Percentiles rank a stretch among this genome's conserved stretches.
Evolutionary conservation across 495 filamentous ascomycete species (phyloP).

Genomic region (Pseudevernia furfuracea): DNA sequence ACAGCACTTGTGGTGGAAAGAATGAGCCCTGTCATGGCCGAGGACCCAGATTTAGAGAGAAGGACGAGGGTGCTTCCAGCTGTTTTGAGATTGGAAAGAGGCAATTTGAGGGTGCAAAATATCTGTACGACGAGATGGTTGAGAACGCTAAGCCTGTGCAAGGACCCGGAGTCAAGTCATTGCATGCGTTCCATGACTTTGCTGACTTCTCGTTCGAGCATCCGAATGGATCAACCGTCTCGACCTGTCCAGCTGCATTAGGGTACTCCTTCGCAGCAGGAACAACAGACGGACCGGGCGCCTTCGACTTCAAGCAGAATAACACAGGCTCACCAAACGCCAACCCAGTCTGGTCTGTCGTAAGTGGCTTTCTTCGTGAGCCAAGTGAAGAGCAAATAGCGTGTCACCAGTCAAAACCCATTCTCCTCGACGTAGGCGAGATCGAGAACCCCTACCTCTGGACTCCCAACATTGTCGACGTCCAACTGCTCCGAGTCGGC

Average conservation of each 20-base stretch:
- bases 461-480: constrained; percentile 88
- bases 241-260: constrained; percentile 83
- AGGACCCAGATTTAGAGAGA: constrained; percentile 68
- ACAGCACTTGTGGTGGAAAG: constrained; percentile 72
- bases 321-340: constrained; percentile 59
- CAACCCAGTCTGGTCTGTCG: constrained; percentile 76
- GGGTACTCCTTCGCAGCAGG: constrained; percentile 93
- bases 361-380: constrained; percentile 61
- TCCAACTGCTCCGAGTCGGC: constrained; percentile 82
- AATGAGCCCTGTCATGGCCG: constrained; percentile 76
- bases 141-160: constrained; percentile 38
- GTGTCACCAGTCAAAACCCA: constrained; percentile 80
- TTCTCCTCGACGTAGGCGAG: constrained; percentile 84
- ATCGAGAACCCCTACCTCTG: constrained; percentile 73
- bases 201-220: constrained; percentile 65
- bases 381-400: constrained; percentile 63
- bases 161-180: constrained; percentile 59
- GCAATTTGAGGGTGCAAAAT: constrained; percentile 57
- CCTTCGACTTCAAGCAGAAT: constrained; percentile 92
- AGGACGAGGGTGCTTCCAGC: constrained; percentile 63
- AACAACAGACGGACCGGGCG: constrained; percentile 87
- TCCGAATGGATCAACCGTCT: constrained; percentile 62
- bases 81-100: constrained; percentile 66
- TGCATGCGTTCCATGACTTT: constrained; percentile 71
- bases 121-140: constrained; percentile 50